Evolutionary conservation across 2,329 filamentous ascomycete species (phyloP), one percentile per base, ranked within the genome.

Genomic region (Xylaria sp.): DNA sequence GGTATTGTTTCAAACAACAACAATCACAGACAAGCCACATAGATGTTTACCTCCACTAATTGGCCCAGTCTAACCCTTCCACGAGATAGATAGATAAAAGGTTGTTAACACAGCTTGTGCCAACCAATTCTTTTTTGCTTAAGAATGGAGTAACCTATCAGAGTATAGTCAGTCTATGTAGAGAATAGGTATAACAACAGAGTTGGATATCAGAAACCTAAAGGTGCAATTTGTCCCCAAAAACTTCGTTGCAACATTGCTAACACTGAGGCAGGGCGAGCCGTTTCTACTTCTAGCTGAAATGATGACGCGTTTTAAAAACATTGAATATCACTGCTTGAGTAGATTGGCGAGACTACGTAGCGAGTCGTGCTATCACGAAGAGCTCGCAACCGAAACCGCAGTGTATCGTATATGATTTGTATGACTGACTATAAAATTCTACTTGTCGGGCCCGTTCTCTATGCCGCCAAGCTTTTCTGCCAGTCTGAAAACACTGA

Each of bases 401-500:
- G 18, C 13, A 57, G 69, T 65, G 72, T 73, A 73, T 64, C 60
- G 70, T 72, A 63, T 63, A 46, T 67, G 53, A 68, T 32, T 43
- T 15, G 13, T 60, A 55, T 53, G 61, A 58, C n/a, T 30, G 41
- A 60, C 59, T 66, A 68, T 66, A 68, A 43, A 61, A 60, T 45
- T 53, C 67, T 67, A 75, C 70, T 75, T 76, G 63, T 76, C 74
- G 59, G 80, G 80, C 32, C 85, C 83, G 65, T 87, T 86, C 63
- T 77, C 75, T 68, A 84, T 82, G 48, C 86, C 86, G 43, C 86
- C 87, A 9, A 91, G 82, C 66, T 86, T 84, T 73, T 90, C 87
- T 39, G 91, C 88, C 41, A 89, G 83, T 70, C 91, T 87, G 76
- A 94, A 90, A 67, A 94, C 89, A 80, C 93, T 97, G 66, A 97